Percentiles rank a stretch among this genome's conserved stretches.
Conservation (phyloP, 108 stramenopile genomes). For the Epithemia pelagica region DNA sequence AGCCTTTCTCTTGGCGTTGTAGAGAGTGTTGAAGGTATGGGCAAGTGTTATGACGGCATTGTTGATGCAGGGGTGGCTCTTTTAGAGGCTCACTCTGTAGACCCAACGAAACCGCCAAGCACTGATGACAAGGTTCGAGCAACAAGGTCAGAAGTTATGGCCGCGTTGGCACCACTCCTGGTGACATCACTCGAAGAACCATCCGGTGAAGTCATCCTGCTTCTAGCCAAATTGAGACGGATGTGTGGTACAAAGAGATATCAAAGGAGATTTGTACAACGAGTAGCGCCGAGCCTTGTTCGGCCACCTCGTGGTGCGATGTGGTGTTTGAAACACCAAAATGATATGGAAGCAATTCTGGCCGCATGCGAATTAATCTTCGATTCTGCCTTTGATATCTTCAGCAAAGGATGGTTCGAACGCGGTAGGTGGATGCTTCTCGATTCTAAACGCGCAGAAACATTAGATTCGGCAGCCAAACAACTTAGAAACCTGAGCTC, state of each 20-base stretch:
- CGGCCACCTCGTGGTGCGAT: constrained; percentile 66
- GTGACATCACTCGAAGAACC: constrained; percentile 75
- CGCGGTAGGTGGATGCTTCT: constrained; percentile 56
- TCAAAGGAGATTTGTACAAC: constrained; percentile 82
- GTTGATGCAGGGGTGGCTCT: constrained; percentile 74
- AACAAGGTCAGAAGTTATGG: constrained; percentile 52
- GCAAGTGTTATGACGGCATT: constrained; percentile 84
- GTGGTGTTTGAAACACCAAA: constrained; percentile 84
- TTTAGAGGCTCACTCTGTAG: constrained; percentile 40
- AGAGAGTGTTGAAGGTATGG: constrained; percentile 80
- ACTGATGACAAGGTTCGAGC: constrained; percentile 14
- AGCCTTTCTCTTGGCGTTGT: constrained; percentile 53
- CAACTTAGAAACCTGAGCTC: constrained; percentile 48
- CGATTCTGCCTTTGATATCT: constrained; percentile 62
- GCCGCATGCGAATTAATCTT: constrained; percentile 78
- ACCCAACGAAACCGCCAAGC: constrained; percentile 8
- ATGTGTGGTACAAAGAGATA: constrained; percentile 75
- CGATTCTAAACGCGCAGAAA: constrained; percentile 63
- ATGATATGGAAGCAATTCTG: constrained; percentile 83
- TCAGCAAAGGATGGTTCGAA: constrained; percentile 78
- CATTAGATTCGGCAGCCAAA: constrained; percentile 49
- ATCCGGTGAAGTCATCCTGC: constrained; percentile 65
- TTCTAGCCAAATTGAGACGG: constrained; percentile 48
- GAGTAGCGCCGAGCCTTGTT: constrained; percentile 71
- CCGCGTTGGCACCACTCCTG: constrained; percentile 65